These are phyloP conservation scores for Botrytis hyacinthi DNA, from an alignment of 2,329 filamentous ascomycete genomes.

Conservation along the genomic window DNA sequence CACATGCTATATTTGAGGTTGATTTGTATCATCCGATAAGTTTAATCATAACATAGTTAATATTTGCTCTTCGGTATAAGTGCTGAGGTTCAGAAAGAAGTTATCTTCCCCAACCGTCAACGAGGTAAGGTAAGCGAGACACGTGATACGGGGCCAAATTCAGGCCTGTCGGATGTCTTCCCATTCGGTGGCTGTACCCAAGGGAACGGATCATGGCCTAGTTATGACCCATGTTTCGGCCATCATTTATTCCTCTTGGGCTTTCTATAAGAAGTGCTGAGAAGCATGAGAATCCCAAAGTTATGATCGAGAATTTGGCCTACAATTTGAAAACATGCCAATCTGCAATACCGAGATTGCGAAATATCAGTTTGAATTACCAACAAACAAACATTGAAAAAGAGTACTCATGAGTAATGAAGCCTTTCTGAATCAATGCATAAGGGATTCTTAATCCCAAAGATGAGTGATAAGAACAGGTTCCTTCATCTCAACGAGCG, in stretches of 20 bases:
- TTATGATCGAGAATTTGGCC: not conserved
- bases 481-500: not conserved
- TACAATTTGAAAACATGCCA: not conserved
- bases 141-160: not conserved
- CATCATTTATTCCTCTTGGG: not conserved
- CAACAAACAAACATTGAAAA: not conserved
- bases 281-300: not conserved
- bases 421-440: accelerated
- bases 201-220: not conserved
- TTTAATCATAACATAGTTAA: not conserved
- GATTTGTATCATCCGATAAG: not conserved
- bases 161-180: not conserved
- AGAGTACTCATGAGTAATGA: not conserved
- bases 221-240: not conserved
- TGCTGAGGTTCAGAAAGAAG: not conserved
- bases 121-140: not conserved
- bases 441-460: not conserved
- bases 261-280: not conserved
- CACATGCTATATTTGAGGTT: not conserved
- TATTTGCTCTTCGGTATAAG: not conserved
- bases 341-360: not conserved
- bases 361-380: not conserved
- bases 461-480: not conserved
- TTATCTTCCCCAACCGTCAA: not conserved
- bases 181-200: not conserved